phyloP scores from a whole-genome alignment of 345 rosid species.

The Euphorbia tirucalli region DNA sequence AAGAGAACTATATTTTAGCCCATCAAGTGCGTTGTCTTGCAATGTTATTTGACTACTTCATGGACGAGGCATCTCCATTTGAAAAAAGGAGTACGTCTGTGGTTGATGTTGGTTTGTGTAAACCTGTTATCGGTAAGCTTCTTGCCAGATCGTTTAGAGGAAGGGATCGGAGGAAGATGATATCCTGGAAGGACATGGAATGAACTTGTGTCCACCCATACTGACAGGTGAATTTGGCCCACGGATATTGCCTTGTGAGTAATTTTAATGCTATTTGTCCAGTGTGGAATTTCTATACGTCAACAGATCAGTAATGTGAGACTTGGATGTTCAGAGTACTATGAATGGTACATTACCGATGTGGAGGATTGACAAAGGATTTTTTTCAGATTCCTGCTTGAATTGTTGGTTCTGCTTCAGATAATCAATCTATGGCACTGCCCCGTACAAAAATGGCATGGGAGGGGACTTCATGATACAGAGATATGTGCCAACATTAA shows the following conservation, averaged over 20 bases:
- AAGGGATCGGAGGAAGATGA: slow-evolving; percentile 85
- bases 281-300: too few relatives aligned
- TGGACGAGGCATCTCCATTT: slow-evolving; percentile 55
- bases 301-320: too few relatives aligned
- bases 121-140: slow-evolving; percentile 68
- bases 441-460: neutral
- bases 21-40: slow-evolving; percentile 80
- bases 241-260: too few relatives aligned
- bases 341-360: too few relatives aligned
- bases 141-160: slow-evolving; percentile 85
- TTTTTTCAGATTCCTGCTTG: neutral
- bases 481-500: neutral
- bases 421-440: neutral
- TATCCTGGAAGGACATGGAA: slow-evolving; percentile 78
- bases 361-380: too few relatives aligned
- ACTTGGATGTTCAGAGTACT: too few relatives aligned
- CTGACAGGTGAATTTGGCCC: neutral
- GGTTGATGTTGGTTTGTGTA: slow-evolving; percentile 75
- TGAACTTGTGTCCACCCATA: slow-evolving; percentile 45
- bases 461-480: neutral
- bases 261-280: too few relatives aligned
- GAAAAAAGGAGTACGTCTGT: slow-evolving; percentile 53
- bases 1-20: slow-evolving; percentile 55
- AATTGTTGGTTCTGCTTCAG: neutral
- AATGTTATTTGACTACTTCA: slow-evolving; percentile 73